Evolutionary conservation across 2,329 filamentous ascomycete species (phyloP), one percentile per base, ranked within the genome.

Genomic region (Camptophora hylomeconis): DNA sequence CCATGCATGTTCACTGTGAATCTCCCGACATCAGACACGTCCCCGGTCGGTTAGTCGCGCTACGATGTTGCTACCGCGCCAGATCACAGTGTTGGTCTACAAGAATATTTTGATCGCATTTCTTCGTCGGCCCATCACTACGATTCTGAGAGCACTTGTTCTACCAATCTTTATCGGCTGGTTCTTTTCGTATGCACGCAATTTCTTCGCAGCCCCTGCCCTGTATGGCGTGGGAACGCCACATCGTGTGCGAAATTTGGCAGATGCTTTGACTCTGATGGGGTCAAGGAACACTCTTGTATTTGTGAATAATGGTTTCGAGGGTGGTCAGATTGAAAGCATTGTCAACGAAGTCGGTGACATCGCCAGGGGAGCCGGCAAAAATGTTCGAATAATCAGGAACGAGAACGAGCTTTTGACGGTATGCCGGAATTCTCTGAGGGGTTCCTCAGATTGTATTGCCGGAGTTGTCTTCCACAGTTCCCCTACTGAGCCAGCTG

Each of bases 121-220:
- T 24, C 49, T 60, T 28, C 61, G 68, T 3, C 60, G 66, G 31
- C 60, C 59, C 47, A 54, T 67, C 25, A 60, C 65, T 17, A 71
- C 67, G 1, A 48, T 58, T 19, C 49, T 69, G 5, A 58, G 66
- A 33, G 67, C 66, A 9, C 63, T 72, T 35, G 48, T 68, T 32
- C 54, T 67, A 3, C 68, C 68, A 0, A 58, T 72, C n/a, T 58
- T 68, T 18, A 66, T 67, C 42, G 24, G 31, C 7, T 18, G 15
- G 10, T 21, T 32, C 42, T 65, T 66, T 25, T 57, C 58, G 31
- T 86, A 77, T 50, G 76, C 81, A 9, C 75, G 80, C 44, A 84
- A 86, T 49, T 69, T 92, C 39, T 86, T 92, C 45, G 69, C 84
- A 3, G 76, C 82, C 1, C 77, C 80, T 2, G 76, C 79, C 1